phyloP scores from a whole-genome alignment of 148 eudicot species.

The Limonium bicolor region DNA sequence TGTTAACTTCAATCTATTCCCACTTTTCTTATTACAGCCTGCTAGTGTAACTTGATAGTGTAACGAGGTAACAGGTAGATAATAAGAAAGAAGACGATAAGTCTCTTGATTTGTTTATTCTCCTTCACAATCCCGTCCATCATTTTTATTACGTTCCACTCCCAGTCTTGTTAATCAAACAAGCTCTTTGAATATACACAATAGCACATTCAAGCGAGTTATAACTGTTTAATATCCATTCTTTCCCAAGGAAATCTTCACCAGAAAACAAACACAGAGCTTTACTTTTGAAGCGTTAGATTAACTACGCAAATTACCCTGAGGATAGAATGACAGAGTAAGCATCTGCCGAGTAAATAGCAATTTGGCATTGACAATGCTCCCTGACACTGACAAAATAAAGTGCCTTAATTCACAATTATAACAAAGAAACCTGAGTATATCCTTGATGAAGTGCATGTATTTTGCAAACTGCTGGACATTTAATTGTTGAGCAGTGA shows the following conservation, averaged over 20 bases:
- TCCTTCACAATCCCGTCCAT: too few relatives aligned
- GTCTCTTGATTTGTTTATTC: too few relatives aligned
- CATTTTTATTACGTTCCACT: too few relatives aligned
- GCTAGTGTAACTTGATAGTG: too few relatives aligned
- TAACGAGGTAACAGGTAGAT: too few relatives aligned
- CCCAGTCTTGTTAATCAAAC: too few relatives aligned
- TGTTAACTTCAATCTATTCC: neutral
- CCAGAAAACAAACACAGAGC: neutral
- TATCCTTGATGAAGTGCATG: slow-evolving; percentile 85
- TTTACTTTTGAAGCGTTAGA: neutral
- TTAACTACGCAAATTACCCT: too few relatives aligned
- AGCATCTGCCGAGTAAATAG: neutral
- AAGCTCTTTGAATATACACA: neutral
- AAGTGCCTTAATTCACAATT: neutral
- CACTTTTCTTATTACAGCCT: too few relatives aligned
- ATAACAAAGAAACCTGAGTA: slow-evolving; percentile 40
- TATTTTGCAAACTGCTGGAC: slow-evolving; percentile 96
- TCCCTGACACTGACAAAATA: neutral
- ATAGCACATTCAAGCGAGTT: neutral
- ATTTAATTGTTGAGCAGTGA: slow-evolving; percentile 75
- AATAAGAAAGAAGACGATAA: too few relatives aligned
- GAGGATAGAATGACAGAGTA: neutral
- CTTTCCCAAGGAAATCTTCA: neutral
- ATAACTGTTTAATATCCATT: neutral
- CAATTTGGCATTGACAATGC: neutral